phyloP scores from a whole-genome alignment of 2,329 filamentous ascomycete species.

The Xylaria sp. region DNA sequence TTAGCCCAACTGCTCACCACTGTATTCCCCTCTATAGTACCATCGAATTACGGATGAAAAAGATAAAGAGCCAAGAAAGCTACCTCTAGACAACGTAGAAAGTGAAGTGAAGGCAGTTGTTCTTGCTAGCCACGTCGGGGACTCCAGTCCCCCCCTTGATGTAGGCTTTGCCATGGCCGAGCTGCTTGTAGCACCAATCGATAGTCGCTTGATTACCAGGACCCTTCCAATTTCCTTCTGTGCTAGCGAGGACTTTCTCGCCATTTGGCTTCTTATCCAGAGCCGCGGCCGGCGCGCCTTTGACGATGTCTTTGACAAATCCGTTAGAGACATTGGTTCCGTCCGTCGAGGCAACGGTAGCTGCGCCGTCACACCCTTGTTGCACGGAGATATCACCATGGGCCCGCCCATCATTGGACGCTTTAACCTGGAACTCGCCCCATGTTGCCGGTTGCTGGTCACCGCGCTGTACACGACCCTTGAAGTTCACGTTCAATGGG shows the following conservation, averaged over 20 bases:
- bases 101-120: conserved; percentile 40
- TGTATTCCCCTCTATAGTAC: not conserved
- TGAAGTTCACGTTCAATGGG: conserved; percentile 41
- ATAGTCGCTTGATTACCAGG: conserved; percentile 45
- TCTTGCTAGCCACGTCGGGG: conserved; percentile 43
- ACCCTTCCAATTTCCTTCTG: conserved; percentile 47
- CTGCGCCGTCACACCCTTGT: conserved; percentile 48
- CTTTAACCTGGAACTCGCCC: conserved; percentile 48
- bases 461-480: conserved; percentile 49
- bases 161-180: conserved; percentile 43
- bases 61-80: not conserved
- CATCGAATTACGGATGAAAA: not conserved
- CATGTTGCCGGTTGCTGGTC: conserved; percentile 45
- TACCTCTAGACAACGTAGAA: conserved; percentile 30
- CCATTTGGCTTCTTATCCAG: conserved; percentile 42
- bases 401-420: conserved; percentile 43
- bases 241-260: conserved; percentile 43
- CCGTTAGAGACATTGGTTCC: conserved; percentile 42
- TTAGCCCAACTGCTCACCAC: not conserved
- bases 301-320: conserved; percentile 42
- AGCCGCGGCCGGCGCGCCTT: conserved; percentile 43
- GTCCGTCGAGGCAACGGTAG: conserved; percentile 46
- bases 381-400: conserved; percentile 47
- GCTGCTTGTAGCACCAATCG: conserved; percentile 41
- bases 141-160: conserved; percentile 44